These are phyloP conservation scores for Breviolum minutum DNA, from an alignment of 73 alveolate species.

Conservation along the genomic window DNA sequence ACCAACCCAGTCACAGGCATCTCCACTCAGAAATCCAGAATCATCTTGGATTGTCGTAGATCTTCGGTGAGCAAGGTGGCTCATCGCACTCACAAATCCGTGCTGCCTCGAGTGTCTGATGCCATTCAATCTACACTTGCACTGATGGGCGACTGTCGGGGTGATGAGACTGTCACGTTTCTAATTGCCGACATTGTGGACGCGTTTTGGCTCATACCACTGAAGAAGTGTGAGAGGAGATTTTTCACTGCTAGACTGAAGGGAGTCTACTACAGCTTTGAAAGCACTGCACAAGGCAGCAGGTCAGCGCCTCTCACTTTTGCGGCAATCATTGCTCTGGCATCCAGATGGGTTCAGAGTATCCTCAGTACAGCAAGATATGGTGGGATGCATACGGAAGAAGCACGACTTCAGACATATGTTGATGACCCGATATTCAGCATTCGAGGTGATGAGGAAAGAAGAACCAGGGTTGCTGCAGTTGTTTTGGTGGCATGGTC, in stretches of 20 bases:
- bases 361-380: too few relatives aligned
- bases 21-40: background rate
- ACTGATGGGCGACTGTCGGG: background rate
- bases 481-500: background rate
- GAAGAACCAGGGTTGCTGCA: background rate
- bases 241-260: background rate
- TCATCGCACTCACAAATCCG: background rate
- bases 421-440: background rate
- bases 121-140: background rate
- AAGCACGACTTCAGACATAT: conserved; percentile 10
- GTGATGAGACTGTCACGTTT: background rate
- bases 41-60: conserved; percentile 13
- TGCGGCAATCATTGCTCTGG: background rate
- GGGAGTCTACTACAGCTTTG: background rate
- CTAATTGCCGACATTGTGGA: background rate
- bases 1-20: background rate
- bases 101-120: conserved; percentile 4
- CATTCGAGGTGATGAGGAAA: background rate
- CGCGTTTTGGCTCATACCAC: conserved; percentile 51
- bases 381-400: background rate
- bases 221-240: background rate
- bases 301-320: background rate
- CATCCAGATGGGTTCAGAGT: background rate
- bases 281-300: conserved; percentile 5
- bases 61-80: background rate